Conservation (phyloP, 2,329 filamentous ascomycete species). For the Beauveria sp. region DNA sequence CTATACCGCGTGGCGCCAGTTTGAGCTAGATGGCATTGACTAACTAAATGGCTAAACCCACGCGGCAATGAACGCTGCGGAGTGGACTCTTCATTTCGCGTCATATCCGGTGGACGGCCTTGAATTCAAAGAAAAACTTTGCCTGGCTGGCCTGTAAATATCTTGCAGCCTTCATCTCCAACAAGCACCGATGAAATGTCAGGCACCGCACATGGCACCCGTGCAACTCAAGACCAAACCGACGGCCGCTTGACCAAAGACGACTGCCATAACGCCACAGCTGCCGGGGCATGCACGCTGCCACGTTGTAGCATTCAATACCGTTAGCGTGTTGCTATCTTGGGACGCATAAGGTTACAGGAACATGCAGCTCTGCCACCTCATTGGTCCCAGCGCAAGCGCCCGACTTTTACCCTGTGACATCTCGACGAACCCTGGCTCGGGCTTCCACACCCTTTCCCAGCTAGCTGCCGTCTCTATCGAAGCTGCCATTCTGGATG, state of each 20-base stretch:
- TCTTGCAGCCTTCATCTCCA: not conserved
- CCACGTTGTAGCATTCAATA: conserved; percentile 2
- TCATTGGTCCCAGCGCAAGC: conserved; percentile 8
- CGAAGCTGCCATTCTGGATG: not conserved
- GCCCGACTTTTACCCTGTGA: conserved; percentile 1
- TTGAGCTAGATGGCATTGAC: not conserved
- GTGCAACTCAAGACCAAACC: not conserved
- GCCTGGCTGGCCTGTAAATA: not conserved
- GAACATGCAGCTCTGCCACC: not conserved
- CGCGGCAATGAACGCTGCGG: not conserved
- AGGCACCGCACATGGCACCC: not conserved
- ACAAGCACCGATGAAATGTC: not conserved
- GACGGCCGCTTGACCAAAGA: not conserved
- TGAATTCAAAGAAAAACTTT: not conserved
- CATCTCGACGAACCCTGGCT: not conserved
- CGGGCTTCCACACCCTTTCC: not conserved
- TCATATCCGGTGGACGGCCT: not conserved
- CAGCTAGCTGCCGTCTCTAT: not conserved
- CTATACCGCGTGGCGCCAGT: not conserved
- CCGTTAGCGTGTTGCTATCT: conserved; percentile 11
- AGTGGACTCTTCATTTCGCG: not conserved
- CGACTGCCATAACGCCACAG: not conserved
- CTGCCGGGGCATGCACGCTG: not conserved
- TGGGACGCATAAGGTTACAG: conserved; percentile 10
- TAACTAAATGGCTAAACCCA: not conserved